phyloP scores from a whole-genome alignment of 192 early-diverging fungal species.

The Cetraspora pellucida region DNA sequence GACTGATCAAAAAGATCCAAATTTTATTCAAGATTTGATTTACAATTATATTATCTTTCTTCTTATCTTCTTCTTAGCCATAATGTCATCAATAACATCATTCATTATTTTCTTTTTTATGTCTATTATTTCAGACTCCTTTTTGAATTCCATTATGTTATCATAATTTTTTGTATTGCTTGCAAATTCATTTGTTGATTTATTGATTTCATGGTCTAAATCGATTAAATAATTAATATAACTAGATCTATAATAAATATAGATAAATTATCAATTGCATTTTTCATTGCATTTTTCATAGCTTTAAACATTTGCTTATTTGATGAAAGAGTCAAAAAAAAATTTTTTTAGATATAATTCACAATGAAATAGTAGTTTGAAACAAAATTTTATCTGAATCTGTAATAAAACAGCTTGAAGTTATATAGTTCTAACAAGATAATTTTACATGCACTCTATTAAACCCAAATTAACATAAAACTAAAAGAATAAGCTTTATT shows the following conservation, averaged over 20 bases:
- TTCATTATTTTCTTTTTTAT: conserved; percentile 99
- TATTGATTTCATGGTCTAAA: conserved; percentile 92
- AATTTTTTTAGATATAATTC: not conserved
- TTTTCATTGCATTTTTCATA: conserved; percentile 91
- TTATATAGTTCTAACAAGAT: conserved; percentile 95
- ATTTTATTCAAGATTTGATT: conserved; percentile 95
- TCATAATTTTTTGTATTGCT: conserved; percentile 92
- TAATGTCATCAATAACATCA: conserved; percentile 94
- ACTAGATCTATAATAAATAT: not conserved
- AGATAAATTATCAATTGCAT: conserved; percentile 9
- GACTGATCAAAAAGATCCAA: conserved; percentile 77
- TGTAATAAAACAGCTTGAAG: conserved; percentile 87
- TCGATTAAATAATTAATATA: not conserved
- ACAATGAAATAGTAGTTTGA: not conserved
- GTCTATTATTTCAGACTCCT: conserved; percentile 94
- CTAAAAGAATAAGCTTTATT: too few relatives aligned
- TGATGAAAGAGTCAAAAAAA: conserved; percentile 77
- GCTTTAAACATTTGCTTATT: conserved; percentile 96
- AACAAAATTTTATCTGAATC: conserved; percentile 68
- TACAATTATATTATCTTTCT: conserved; percentile 87
- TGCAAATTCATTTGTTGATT: conserved; percentile 94
- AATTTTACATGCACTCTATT: conserved; percentile 81
- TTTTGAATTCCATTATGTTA: conserved; percentile 98
- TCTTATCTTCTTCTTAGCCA: conserved; percentile 93
- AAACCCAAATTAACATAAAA: too few relatives aligned